A percentile compares a stretch with the other conserved stretches of the same genome.
Evolutionary conservation across 2,329 filamentous ascomycete species (phyloP).

Genomic region (Atkinsonella hypoxylon): DNA sequence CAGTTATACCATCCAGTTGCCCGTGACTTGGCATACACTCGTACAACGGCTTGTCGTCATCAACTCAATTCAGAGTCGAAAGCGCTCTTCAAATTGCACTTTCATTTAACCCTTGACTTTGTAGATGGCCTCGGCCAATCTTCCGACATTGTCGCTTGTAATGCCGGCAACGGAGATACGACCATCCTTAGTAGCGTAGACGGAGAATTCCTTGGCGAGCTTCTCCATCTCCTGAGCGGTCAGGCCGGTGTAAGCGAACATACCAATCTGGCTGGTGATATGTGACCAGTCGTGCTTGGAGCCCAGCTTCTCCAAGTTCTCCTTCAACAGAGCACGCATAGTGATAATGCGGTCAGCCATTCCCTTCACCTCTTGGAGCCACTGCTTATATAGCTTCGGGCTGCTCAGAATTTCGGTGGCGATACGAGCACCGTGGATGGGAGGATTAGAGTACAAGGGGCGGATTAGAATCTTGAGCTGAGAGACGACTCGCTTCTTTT

Average conservation of each 20-base stretch:
- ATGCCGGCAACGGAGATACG: conserved; percentile 80
- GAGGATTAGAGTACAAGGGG: conserved; percentile 96
- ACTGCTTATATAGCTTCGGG: conserved; percentile 75
- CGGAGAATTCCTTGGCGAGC: conserved; percentile 89
- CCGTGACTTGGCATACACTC: not conserved
- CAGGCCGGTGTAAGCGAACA: conserved; percentile 98
- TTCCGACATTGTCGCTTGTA: conserved; percentile 65
- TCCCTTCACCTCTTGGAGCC: conserved; percentile 91
- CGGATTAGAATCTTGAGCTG: conserved; percentile 98
- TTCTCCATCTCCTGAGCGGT: conserved; percentile 82
- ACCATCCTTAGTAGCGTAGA: conserved; percentile 92
- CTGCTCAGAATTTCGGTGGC: conserved; percentile 87
- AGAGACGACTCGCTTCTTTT: conserved; percentile 92
- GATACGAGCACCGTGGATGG: conserved; percentile 89
- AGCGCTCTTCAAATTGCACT: not conserved
- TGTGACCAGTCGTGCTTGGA: conserved; percentile 98
- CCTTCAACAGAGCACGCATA: conserved; percentile 90
- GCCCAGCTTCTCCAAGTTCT: conserved; percentile 88
- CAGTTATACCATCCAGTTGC: not conserved
- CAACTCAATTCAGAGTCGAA: not conserved
- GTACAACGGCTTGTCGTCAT: not conserved
- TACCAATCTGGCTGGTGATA: conserved; percentile 97
- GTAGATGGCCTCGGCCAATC: conserved; percentile 73
- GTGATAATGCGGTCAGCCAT: conserved; percentile 99
- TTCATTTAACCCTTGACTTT: conserved; percentile 57